phyloP scores from a whole-genome alignment of 2,329 filamentous ascomycete species.

The Sclerotinia glacialis region DNA sequence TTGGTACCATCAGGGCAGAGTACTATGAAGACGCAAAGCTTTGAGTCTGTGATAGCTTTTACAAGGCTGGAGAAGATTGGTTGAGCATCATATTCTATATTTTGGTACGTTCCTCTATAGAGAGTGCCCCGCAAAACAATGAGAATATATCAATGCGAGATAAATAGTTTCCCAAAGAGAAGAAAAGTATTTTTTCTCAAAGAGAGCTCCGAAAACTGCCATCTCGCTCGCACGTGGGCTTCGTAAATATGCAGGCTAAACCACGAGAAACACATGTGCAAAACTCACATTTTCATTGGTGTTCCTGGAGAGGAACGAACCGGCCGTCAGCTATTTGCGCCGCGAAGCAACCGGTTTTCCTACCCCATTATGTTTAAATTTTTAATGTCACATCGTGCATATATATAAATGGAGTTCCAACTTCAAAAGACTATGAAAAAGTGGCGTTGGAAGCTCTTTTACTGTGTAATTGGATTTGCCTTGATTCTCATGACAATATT shows the following conservation, averaged over 20 bases:
- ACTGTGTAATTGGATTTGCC: not conserved
- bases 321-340: not conserved
- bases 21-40: not conserved
- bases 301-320: not conserved
- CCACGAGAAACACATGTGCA: not conserved
- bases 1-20: not conserved
- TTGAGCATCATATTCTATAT: too few species aligned
- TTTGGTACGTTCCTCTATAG: not conserved
- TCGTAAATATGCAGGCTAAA: not conserved
- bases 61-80: not conserved
- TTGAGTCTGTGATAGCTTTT: not conserved
- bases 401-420: not conserved
- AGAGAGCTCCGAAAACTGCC: not conserved
- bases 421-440: not conserved
- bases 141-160: not conserved
- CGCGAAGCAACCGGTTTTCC: not conserved
- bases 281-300: constrained; percentile 6
- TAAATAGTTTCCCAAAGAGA: not conserved
- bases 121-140: not conserved
- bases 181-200: not conserved
- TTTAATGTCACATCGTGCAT: not conserved
- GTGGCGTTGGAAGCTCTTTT: not conserved
- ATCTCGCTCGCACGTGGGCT: not conserved
- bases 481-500: not conserved
- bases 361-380: not conserved